Conservation (phyloP, 352 stramenopile species). For the Thraustochytrium striatum region DNA sequence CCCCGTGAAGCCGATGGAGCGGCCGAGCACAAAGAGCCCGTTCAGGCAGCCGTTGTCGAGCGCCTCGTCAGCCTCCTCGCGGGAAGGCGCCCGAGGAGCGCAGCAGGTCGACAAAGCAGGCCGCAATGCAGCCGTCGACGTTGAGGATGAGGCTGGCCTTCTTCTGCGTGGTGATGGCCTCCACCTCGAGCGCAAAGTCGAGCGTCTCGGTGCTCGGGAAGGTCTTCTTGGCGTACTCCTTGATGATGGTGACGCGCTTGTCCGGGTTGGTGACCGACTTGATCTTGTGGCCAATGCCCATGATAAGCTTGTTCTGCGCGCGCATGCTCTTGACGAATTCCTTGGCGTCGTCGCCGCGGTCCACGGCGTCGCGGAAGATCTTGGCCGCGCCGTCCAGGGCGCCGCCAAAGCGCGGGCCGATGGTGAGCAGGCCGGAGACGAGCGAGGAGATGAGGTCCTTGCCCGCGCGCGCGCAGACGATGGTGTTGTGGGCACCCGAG, state of each 20-base stretch:
- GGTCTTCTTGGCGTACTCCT: constrained; percentile 86
- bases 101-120: constrained; percentile 93
- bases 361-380: constrained; percentile 83
- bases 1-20: constrained; percentile 67
- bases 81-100: constrained; percentile 78
- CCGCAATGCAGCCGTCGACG: constrained; percentile 92
- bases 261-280: constrained; percentile 91
- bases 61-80: constrained; percentile 85
- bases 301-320: constrained; percentile 90
- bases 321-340: constrained; percentile 91
- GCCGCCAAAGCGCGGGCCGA: constrained; percentile 90
- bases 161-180: constrained; percentile 94
- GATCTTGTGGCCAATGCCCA: constrained; percentile 93
- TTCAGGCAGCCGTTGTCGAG: constrained; percentile 92
- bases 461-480: constrained; percentile 84
- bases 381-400: constrained; percentile 86
- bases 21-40: constrained; percentile 75
- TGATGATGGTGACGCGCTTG: constrained; percentile 92
- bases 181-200: constrained; percentile 88
- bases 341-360: constrained; percentile 73
- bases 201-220: constrained; percentile 88
- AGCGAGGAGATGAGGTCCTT: constrained; percentile 95
- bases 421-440: constrained; percentile 89
- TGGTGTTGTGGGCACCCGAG: constrained; percentile 93
- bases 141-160: constrained; percentile 94